A percentile compares a stretch with the other conserved stretches of the same genome.
These are phyloP conservation scores for Bacidia rubella DNA, from an alignment of 495 filamentous ascomycete genomes.

Conservation along the genomic window DNA sequence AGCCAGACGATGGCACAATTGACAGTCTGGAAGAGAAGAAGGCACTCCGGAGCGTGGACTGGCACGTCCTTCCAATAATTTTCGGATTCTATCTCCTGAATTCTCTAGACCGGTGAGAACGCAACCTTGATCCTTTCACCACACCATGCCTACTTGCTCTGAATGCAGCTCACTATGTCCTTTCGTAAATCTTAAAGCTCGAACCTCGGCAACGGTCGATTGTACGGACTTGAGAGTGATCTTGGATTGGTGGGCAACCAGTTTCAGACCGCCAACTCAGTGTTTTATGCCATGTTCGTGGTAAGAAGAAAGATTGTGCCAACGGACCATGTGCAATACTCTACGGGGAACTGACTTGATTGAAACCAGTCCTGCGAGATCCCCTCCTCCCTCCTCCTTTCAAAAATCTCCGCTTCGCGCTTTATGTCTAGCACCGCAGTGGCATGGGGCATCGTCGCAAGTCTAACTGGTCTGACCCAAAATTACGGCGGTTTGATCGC, in stretches of 20 bases:
- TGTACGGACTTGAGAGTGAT: constrained; percentile 22
- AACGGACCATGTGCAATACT: not conserved
- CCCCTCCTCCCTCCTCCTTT: constrained; percentile 32
- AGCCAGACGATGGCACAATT: too few species aligned
- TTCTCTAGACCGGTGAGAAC: constrained; percentile 45
- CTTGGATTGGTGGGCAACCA: constrained; percentile 29
- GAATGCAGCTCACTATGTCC: too few species aligned
- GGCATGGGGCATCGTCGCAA: constrained; percentile 39
- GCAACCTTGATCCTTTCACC: too few species aligned
- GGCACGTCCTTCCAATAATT: constrained; percentile 45
- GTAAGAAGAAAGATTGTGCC: constrained; percentile 3
- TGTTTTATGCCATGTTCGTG: constrained; percentile 40
- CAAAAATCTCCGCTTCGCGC: constrained; percentile 31
- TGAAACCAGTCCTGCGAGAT: constrained; percentile 22
- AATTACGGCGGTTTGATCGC: constrained; percentile 37
- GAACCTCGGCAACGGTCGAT: constrained; percentile 18
- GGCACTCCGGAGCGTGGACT: constrained; percentile 28
- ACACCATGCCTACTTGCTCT: too few species aligned
- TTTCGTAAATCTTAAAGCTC: too few species aligned
- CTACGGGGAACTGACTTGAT: too few species aligned
- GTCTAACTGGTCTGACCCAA: constrained; percentile 39
- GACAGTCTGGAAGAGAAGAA: not conserved
- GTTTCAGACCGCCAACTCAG: constrained; percentile 35
- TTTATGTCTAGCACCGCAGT: constrained; percentile 28
- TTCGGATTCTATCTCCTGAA: constrained; percentile 49